phyloP scores from a whole-genome alignment of 2,329 filamentous ascomycete species.

The Penicillium sp. region DNA sequence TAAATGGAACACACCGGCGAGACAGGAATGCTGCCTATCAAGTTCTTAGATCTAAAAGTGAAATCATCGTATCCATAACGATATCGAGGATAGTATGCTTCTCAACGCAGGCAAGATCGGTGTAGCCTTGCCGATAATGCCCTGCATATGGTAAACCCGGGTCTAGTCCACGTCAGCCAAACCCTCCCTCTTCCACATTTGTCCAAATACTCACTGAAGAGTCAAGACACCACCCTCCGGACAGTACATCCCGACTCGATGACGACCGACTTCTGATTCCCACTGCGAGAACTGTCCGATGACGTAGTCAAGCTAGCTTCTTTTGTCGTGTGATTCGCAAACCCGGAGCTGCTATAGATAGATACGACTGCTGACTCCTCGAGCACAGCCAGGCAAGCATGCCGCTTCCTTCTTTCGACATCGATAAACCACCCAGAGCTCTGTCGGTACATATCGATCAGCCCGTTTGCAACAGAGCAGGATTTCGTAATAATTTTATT shows the following conservation, averaged over 20 bases:
- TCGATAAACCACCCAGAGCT: slow-evolving; percentile 6
- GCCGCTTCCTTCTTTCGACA: slow-evolving; percentile 2
- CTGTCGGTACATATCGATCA: slow-evolving; percentile 5
- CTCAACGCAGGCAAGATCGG: slow-evolving; percentile 4
- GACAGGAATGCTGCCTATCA: not conserved
- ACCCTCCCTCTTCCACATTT: not conserved
- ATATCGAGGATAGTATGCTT: not conserved
- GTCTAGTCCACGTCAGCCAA: slow-evolving; percentile 7
- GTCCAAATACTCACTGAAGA: too few relatives aligned
- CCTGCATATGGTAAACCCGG: slow-evolving; percentile 8
- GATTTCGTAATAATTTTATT: slow-evolving; percentile 1
- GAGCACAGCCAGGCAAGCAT: slow-evolving; percentile 8
- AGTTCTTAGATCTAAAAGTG: not conserved
- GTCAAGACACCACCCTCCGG: not conserved
- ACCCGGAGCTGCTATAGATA: not conserved
- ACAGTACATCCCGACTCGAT: not conserved
- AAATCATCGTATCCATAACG: not conserved
- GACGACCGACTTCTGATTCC: slow-evolving; percentile 1
- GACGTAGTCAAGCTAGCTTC: slow-evolving; percentile 3
- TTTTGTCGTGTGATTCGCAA: not conserved
- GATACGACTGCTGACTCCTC: not conserved
- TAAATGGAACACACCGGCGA: not conserved
- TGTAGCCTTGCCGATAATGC: slow-evolving; percentile 11
- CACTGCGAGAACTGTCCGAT: slow-evolving; percentile 2
- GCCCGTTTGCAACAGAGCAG: slow-evolving; percentile 3